Percentiles rank a stretch among this genome's conserved stretches.
Conservation (phyloP, 2,329 filamentous ascomycete species). For the Mycocentrospora acerina region DNA sequence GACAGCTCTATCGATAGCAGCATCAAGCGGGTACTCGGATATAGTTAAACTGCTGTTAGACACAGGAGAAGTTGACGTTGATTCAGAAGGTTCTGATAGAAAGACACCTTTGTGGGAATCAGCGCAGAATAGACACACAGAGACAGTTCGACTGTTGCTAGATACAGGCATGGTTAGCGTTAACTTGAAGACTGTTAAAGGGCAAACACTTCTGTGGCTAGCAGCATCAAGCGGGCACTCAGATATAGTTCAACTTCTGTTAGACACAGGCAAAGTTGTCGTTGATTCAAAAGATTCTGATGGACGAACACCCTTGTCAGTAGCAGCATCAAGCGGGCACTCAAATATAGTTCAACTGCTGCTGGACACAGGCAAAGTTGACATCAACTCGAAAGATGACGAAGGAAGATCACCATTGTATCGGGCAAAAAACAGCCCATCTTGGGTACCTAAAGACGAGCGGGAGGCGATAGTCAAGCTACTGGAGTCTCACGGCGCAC, state of each 20-base stretch:
- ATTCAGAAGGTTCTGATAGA: not conserved
- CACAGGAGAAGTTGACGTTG: conserved; percentile 1
- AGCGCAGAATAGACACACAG: not conserved
- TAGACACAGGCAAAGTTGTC: not conserved
- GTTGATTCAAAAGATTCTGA: not conserved
- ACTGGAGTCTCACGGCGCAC: too few species aligned
- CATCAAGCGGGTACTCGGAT: not conserved
- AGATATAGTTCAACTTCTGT: conserved; percentile 1
- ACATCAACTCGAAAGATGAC: too few species aligned
- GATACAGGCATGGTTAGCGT: not conserved
- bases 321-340: too few species aligned
- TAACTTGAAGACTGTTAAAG: not conserved
- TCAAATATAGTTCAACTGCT: too few species aligned
- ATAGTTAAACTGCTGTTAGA: conserved; percentile 2
- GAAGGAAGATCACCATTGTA: too few species aligned
- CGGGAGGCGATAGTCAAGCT: too few species aligned
- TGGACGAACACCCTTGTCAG: too few species aligned
- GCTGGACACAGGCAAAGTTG: too few species aligned
- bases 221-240: not conserved
- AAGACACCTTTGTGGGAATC: not conserved
- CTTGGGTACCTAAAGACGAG: too few species aligned
- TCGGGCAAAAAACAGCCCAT: too few species aligned
- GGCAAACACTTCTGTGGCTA: not conserved
- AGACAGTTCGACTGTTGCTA: not conserved
- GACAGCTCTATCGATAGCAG: not conserved